Evolutionary conservation across 2,329 filamentous ascomycete species (phyloP), one percentile per base, ranked within the genome.

Genomic region (Alternaria sp.): DNA sequence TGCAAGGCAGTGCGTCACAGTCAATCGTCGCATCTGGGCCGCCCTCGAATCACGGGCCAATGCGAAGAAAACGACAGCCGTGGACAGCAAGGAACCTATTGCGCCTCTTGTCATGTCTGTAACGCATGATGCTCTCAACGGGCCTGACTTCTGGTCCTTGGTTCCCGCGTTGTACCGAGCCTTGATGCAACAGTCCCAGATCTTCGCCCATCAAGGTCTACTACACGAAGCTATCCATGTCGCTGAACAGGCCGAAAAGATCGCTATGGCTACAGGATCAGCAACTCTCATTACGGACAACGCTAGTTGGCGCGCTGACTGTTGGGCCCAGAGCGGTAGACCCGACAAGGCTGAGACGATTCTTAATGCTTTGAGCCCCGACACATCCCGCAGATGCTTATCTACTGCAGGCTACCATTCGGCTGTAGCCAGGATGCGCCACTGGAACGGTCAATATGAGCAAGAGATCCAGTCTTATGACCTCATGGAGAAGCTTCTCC

Each of bases 161-260:
- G 89, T 96, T 8, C 87, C 88, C 26, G 89, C 90, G 1, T 85
- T 97, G 19, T 90, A 93, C 70, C 86, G 88, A 28, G 88, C 89
- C 59, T 83, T 97, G 13, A 81, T 90, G 63, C 90, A 93, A 61
- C 86, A 97, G 4, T 93, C 93, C 0, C 86, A 87, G 5, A 83
- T 97, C 1, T 97, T 94, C 70, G 89, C 91, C 1, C 91, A 97
- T 68, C 87, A 96, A 66, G 96, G 96, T 26, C 87, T 97, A 80
- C 93, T 93, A 67, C 90, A 93, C 64, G 95, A 98, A 77, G 95
- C 95, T 2, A 82, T 95, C 1, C 96, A 94, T 76, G 96, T 97
- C 70, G 90, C 91, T 2, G 91, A 97, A 69, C 91, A 96, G 71
- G 93, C 93, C 0, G 84, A 91, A 57, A 93, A 91, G 72, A 87